A percentile compares a stretch with the other conserved stretches of the same genome.
Evolutionary conservation across 306 rosid genomes (phyloP).

Genomic region (Gillenia trifoliata): DNA sequence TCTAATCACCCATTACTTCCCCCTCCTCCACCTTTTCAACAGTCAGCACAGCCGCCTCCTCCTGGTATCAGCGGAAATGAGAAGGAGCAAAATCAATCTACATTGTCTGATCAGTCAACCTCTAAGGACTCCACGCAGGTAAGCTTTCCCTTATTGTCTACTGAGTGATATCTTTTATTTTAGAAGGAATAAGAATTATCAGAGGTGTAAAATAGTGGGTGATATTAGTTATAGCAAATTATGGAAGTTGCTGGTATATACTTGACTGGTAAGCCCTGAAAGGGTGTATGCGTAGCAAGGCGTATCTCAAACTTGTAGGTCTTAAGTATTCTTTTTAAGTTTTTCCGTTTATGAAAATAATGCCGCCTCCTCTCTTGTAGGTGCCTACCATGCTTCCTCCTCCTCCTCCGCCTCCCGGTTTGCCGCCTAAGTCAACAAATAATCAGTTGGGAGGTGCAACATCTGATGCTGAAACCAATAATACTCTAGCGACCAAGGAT

Average conservation of each 20-base stretch:
- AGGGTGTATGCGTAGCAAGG: background rate
- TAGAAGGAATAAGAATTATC: slow-evolving; percentile 7
- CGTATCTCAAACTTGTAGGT: background rate
- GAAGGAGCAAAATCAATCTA: slow-evolving; percentile 52
- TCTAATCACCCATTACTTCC: slow-evolving; percentile 52
- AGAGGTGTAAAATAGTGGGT: background rate
- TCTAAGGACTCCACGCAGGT: slow-evolving; percentile 67
- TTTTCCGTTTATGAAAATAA: slow-evolving; percentile 12
- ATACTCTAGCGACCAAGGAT: slow-evolving; percentile 50
- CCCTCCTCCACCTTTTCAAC: slow-evolving; percentile 77
- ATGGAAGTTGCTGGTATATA: background rate
- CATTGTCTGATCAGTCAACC: slow-evolving; percentile 45
- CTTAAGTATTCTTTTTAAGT: slow-evolving; percentile 6
- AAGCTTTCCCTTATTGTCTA: slow-evolving; percentile 12
- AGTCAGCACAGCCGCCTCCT: slow-evolving; percentile 56
- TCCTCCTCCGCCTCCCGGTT: slow-evolving; percentile 76
- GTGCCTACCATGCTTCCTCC: slow-evolving; percentile 62
- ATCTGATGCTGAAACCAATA: slow-evolving; percentile 42
- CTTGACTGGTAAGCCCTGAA: slow-evolving; percentile 9
- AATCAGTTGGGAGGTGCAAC: slow-evolving; percentile 54
- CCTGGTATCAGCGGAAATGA: slow-evolving; percentile 63
- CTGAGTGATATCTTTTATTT: slow-evolving; percentile 5
- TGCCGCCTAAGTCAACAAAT: slow-evolving; percentile 52
- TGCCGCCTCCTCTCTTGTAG: slow-evolving; percentile 40
- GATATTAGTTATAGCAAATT: background rate